phyloP scores from a whole-genome alignment of 139 green algal genomes.

The Haematococcus sp. region DNA sequence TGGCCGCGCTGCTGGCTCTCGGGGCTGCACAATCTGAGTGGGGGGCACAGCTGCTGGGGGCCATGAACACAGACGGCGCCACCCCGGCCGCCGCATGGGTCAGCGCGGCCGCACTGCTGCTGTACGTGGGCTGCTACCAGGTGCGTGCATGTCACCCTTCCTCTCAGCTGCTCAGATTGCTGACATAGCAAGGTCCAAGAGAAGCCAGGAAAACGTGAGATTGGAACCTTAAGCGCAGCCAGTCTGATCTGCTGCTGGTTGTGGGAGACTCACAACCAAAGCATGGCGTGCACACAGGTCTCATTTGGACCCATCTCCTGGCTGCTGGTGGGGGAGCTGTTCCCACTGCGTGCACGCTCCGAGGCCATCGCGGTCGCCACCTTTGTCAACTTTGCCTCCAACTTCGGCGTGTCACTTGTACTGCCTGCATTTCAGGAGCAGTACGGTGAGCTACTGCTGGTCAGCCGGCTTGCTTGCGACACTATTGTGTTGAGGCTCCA shows the following conservation, averaged over 20 bases:
- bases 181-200: too few species aligned
- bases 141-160: conserved; percentile 17
- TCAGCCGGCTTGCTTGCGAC: conserved; percentile 20
- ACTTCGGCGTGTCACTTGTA: conserved; percentile 73
- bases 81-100: conserved; percentile 32
- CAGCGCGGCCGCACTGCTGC: conserved; percentile 74
- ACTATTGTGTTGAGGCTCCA: neutral
- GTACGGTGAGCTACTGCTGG: conserved; percentile 32
- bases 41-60: neutral
- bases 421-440: conserved; percentile 56
- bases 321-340: conserved; percentile 80
- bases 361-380: conserved; percentile 77
- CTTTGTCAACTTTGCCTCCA: conserved; percentile 84
- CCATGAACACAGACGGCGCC: too few species aligned
- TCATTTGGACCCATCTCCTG: conserved; percentile 92
- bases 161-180: too few species aligned
- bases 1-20: conserved; percentile 61
- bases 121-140: conserved; percentile 92
- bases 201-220: too few species aligned
- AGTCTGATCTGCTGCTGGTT: neutral
- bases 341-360: conserved; percentile 68
- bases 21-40: conserved; percentile 8
- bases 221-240: too few species aligned
- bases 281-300: conserved; percentile 58
- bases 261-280: neutral